Evolutionary conservation across 306 rosid genomes (phyloP).

Genomic region (Prunus mume): DNA sequence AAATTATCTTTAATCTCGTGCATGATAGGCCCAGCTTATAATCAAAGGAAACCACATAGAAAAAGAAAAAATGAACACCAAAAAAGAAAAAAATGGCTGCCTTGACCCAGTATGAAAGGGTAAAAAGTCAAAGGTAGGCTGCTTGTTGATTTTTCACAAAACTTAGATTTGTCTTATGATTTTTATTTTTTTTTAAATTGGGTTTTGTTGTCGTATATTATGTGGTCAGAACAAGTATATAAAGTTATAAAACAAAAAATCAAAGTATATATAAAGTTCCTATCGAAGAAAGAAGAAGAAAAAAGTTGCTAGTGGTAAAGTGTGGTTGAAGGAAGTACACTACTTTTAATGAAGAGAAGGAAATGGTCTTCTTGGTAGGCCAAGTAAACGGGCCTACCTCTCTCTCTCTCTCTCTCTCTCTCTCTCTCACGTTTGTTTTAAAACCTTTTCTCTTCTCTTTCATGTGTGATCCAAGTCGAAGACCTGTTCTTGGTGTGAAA

Average conservation of each 20-base stretch:
- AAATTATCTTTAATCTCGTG: not conserved
- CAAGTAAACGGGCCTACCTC: conserved; percentile 18
- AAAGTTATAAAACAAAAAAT: not conserved
- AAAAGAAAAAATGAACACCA: not conserved
- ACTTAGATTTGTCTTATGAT: conserved; percentile 14
- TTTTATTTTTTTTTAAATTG: not conserved
- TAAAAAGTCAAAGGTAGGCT: conserved; percentile 44
- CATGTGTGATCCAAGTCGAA: not conserved
- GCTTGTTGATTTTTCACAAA: conserved; percentile 31
- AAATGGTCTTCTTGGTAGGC: conserved; percentile 49
- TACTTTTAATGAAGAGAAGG: conserved; percentile 28
- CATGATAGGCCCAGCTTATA: not conserved
- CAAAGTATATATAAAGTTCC: not conserved
- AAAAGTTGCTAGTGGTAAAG: conserved; percentile 15
- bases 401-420: conserved; percentile 15
- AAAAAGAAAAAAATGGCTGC: conserved; percentile 23
- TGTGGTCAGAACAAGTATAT: not conserved
- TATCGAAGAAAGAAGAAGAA: not conserved
- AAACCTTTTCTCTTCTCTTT: not conserved
- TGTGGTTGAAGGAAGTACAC: conserved; percentile 33
- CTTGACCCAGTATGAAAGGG: conserved; percentile 21
- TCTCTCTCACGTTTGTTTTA: not conserved
- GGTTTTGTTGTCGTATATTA: conserved; percentile 1
- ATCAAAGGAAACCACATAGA: not conserved
- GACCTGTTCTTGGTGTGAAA: conserved; percentile 39